phyloP scores from a whole-genome alignment of 83 land plant genomes.

The Picea engelmannii region DNA sequence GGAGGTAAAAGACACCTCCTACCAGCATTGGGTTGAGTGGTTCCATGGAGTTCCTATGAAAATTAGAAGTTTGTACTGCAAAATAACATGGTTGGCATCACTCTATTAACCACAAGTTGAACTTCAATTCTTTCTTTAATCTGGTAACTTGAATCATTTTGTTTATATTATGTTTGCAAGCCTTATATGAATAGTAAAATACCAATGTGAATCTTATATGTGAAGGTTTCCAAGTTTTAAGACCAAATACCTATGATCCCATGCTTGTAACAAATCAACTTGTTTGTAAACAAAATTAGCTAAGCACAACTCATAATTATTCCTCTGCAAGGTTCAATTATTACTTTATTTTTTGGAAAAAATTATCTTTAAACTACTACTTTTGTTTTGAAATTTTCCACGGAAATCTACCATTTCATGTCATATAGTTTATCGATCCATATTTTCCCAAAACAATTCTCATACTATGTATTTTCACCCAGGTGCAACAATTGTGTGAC shows the following conservation, averaged over 20 bases:
- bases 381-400: too few species aligned
- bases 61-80: neutral
- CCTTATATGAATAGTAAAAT: too few species aligned
- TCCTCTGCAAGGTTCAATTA: neutral
- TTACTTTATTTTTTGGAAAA: neutral
- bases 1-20: too few species aligned
- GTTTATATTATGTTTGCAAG: neutral
- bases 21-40: too few species aligned
- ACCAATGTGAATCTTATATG: too few species aligned
- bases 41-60: too few species aligned
- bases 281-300: neutral
- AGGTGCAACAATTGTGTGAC: too few species aligned
- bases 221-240: neutral
- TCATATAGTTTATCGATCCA: too few species aligned
- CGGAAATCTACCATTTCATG: too few species aligned
- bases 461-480: too few species aligned
- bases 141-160: neutral
- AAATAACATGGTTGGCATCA: neutral
- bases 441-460: too few species aligned
- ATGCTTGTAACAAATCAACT: neutral
- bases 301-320: neutral
- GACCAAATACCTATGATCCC: neutral
- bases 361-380: too few species aligned
- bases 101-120: neutral
- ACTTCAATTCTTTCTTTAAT: slow-evolving; percentile 1